phyloP scores from a whole-genome alignment of 2,329 filamentous ascomycete genomes.

The Magnaporthiopsis poae region DNA sequence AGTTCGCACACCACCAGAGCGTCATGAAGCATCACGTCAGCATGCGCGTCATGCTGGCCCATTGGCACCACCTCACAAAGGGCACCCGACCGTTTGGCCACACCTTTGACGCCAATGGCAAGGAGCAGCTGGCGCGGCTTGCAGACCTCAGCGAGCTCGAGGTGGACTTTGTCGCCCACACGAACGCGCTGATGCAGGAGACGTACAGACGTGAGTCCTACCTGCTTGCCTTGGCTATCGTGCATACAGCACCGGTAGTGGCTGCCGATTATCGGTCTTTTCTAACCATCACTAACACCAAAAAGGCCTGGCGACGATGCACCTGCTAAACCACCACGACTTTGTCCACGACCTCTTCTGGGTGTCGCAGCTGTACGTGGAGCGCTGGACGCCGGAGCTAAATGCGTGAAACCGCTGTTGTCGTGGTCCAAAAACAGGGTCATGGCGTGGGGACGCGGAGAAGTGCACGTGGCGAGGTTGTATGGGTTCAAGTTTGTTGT shows the following conservation, averaged over 20 bases:
- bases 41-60: slow-evolving; percentile 14
- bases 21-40: slow-evolving; percentile 13
- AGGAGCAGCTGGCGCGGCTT: not conserved
- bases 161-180: not conserved
- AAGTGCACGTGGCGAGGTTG: not conserved
- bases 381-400: slow-evolving; percentile 11
- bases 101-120: not conserved
- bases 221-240: no score
- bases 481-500: not conserved
- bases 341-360: slow-evolving; percentile 14
- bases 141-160: not conserved
- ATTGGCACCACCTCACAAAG: slow-evolving; percentile 16
- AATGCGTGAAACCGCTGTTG: not conserved
- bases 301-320: no score
- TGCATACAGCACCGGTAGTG: no score
- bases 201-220: not conserved
- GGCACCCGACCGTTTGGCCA: slow-evolving; percentile 8
- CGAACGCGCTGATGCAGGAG: not conserved
- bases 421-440: no score
- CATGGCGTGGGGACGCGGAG: not conserved
- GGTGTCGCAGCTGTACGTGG: slow-evolving; percentile 15
- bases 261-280: no score
- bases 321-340: no score
- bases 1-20: slow-evolving; percentile 11
- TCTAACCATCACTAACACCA: no score